Evolutionary conservation across 1,284 basidiomycete genomes (phyloP), one percentile per base, ranked within the genome.

Genomic region (Cystobasidiaceae sp.): DNA sequence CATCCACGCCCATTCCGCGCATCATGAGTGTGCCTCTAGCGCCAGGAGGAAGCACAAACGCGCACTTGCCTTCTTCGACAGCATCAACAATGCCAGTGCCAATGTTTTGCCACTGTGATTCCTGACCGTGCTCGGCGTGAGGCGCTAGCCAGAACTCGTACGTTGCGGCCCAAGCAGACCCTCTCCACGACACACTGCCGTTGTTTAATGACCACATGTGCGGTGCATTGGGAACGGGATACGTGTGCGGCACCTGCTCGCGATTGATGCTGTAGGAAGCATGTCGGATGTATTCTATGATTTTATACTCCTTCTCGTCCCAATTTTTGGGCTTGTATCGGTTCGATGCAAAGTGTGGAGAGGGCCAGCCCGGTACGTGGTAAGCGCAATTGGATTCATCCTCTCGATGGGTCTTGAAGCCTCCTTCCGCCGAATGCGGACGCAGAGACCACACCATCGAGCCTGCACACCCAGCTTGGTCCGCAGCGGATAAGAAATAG

Each of bases 361-460:
- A 34, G 4, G 55, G 56, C 49, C 56, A 58, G 37, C 64, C 64
- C 1, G 64, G 64, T 39, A 66, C 64, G 45, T 66, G 64, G 28
- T 66, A 66, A n/a, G 64, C 55, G 27, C 27, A 52, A 23, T 66
- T 59, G 48, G 33, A 34, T 41, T 66, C 57, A 19, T 66, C 56
- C 45, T 66, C 64, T 23, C 55, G 46, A 44, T 66, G 64, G 9
- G 64, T 59, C 39, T 73, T 74, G 72, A 74, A 74, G 1, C 75
- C 75, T 2, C 75, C 75, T 4, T 63, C 27, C 8, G 67, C 61
- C 0, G 74, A 71, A 17, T 72, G 72, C 0, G 74, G 74, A 0
- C 75, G 68, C 17, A 76, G 56, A 3, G 70, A 71, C 75, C 75
- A 76, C 6, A 72, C 71, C 43, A 75, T 59, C 6, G 73, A 71